A percentile compares a stretch with the other conserved stretches of the same genome.
Evolutionary conservation across 2,329 filamentous ascomycete genomes (phyloP).

Genomic region (Botrytis cinerea): DNA sequence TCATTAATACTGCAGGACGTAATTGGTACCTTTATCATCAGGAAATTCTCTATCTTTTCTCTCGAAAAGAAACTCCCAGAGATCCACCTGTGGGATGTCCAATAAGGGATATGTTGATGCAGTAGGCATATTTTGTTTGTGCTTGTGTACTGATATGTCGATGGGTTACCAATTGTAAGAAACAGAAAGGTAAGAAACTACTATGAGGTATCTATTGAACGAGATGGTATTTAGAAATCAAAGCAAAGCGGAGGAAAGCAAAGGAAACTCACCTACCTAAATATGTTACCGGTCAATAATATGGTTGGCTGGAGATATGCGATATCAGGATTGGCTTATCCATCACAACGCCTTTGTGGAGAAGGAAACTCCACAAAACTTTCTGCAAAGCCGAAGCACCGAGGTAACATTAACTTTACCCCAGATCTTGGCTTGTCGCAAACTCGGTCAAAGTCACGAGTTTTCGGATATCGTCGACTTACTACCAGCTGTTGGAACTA

Average conservation of each 20-base stretch:
- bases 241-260: not conserved
- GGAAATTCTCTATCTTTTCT: constrained; percentile 63
- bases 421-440: constrained; percentile 3
- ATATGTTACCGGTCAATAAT: not conserved
- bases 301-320: constrained; percentile 6
- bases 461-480: not conserved
- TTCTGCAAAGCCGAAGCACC: constrained; percentile 14
- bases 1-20: constrained; percentile 47
- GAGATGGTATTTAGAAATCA: not conserved
- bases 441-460: not conserved
- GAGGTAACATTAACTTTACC: constrained; percentile 7
- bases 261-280: not conserved
- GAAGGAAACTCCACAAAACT: not conserved
- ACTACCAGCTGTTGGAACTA: not conserved
- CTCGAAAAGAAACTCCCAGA: constrained; percentile 80
- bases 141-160: not conserved
- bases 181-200: not conserved
- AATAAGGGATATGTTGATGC: constrained; percentile 44
- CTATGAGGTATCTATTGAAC: not conserved
- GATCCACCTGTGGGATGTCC: constrained; percentile 71
- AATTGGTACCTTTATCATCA: constrained; percentile 67
- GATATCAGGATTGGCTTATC: not conserved
- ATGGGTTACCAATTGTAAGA: not conserved
- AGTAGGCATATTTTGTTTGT: constrained; percentile 35
- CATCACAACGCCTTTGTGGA: not conserved